Evolutionary conservation across 2,329 filamentous ascomycete species (phyloP).

Genomic region (Leptosphaerulina australis): DNA sequence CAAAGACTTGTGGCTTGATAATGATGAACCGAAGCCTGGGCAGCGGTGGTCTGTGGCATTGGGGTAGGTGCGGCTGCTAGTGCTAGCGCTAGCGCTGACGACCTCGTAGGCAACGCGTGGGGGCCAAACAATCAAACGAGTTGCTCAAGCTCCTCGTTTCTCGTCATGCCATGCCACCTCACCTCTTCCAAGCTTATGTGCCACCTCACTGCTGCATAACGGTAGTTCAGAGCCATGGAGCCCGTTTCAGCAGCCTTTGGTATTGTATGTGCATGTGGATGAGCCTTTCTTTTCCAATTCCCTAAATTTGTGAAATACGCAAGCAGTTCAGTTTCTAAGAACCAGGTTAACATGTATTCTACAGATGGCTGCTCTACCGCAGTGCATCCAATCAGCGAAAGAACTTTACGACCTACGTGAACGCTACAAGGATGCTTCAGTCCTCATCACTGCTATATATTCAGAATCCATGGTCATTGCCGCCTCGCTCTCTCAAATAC

Average conservation of each 20-base stretch:
- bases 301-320: not conserved
- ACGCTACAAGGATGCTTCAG: constrained; percentile 40
- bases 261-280: constrained; percentile 7
- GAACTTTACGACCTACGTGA: constrained; percentile 38
- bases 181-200: not conserved
- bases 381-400: constrained; percentile 40
- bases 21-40: not conserved
- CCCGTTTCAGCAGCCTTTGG: constrained; percentile 14
- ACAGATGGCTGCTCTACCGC: constrained; percentile 31
- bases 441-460: constrained; percentile 43
- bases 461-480: constrained; percentile 44
- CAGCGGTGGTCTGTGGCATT: not conserved
- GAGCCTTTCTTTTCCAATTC: not conserved
- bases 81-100: constrained; percentile 4
- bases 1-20: not conserved
- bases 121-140: constrained; percentile 1
- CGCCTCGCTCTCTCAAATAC: constrained; percentile 41
- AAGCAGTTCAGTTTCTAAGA: not conserved
- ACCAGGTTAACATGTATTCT: not conserved
- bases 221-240: constrained; percentile 8
- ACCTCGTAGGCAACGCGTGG: constrained; percentile 6
- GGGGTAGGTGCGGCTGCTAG: not conserved
- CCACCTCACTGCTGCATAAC: constrained; percentile 1
- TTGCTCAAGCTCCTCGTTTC: not conserved
- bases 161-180: constrained; percentile 7